phyloP scores from a whole-genome alignment of 2,329 filamentous ascomycete species.

The Xylaria sp. region DNA sequence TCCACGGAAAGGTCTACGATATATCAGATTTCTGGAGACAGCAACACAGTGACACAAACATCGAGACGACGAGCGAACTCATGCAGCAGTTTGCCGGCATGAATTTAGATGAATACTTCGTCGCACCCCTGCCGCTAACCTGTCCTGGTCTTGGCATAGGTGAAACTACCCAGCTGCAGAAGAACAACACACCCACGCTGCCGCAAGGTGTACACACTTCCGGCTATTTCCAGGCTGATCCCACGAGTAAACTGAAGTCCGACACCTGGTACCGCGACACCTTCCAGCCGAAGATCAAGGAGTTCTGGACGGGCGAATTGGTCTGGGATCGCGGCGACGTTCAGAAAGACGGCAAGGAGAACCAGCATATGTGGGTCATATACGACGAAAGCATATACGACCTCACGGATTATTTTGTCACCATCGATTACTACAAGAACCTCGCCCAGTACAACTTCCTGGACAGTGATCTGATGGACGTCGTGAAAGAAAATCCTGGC shows the following conservation, averaged over 20 bases:
- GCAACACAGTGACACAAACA: conserved; percentile 77
- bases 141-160: conserved; percentile 74
- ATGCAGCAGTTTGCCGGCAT: conserved; percentile 82
- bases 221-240: conserved; percentile 61
- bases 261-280: conserved; percentile 75
- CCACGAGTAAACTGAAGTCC: conserved; percentile 59
- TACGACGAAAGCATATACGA: conserved; percentile 81
- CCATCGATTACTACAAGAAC: conserved; percentile 61
- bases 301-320: conserved; percentile 85
- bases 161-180: conserved; percentile 56
- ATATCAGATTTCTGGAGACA: conserved; percentile 83
- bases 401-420: conserved; percentile 88
- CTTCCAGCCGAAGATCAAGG: conserved; percentile 79
- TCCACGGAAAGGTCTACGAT: conserved; percentile 89
- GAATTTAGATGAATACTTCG: conserved; percentile 84
- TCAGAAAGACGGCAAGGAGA: conserved; percentile 64
- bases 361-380: conserved; percentile 77
- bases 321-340: conserved; percentile 69
- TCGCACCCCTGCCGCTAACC: conserved; percentile 72
- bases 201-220: conserved; percentile 68
- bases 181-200: conserved; percentile 66
- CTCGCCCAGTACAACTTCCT: conserved; percentile 69
- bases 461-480: conserved; percentile 64
- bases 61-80: conserved; percentile 59
- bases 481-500: conserved; percentile 79